Conservation (phyloP, 306 rosid species). For the Cucurbita moschata region DNA sequence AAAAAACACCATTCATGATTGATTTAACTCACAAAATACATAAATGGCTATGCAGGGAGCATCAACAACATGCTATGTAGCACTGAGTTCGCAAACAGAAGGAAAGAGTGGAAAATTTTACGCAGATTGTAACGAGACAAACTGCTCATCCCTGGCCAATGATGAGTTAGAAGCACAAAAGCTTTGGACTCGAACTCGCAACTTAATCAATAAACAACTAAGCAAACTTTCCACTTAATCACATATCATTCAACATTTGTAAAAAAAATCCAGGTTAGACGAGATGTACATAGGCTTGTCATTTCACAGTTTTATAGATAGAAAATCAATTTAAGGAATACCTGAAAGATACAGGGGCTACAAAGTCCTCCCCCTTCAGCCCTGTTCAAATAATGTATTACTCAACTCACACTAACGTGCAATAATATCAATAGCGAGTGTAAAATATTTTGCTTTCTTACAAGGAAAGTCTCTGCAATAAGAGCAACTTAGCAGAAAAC, state of each 20-base stretch:
- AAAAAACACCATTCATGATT: not conserved
- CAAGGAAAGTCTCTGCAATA: not conserved
- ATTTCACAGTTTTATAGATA: not conserved
- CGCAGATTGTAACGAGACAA: conserved; percentile 70
- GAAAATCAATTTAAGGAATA: not conserved
- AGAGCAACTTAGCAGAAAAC: not conserved
- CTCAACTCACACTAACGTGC: not conserved
- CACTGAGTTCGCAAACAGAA: conserved; percentile 54
- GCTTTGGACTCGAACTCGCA: conserved; percentile 56
- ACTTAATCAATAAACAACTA: conserved; percentile 40
- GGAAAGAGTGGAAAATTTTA: conserved; percentile 68
- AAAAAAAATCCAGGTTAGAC: not conserved
- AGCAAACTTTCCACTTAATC: conserved; percentile 22
- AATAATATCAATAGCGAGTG: not conserved
- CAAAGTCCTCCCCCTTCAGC: not conserved
- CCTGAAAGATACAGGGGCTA: not conserved
- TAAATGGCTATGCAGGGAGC: conserved; percentile 42
- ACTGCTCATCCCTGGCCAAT: conserved; percentile 60
- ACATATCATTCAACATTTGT: conserved; percentile 4
- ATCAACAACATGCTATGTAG: conserved; percentile 79
- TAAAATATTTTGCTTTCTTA: not conserved
- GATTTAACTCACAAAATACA: not conserved
- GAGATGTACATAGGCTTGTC: not conserved
- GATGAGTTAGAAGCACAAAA: conserved; percentile 60
- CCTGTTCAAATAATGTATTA: conserved; percentile 1